Evolutionary conservation across 768 basidiomycete species (phyloP).

Genomic region (Termitomyces sp.): DNA sequence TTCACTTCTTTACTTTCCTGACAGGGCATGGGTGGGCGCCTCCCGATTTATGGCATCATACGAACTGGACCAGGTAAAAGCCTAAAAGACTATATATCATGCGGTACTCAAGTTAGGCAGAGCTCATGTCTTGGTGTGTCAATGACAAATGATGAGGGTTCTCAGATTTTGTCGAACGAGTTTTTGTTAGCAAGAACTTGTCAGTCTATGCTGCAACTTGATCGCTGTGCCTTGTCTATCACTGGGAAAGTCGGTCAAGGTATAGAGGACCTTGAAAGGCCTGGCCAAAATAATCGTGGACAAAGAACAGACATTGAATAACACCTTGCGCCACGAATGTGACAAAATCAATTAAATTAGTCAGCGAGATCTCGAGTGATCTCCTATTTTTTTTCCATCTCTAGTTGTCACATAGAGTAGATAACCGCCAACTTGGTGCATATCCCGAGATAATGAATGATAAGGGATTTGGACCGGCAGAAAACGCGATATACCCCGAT

Average conservation of each 20-base stretch:
- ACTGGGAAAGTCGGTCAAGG: background rate
- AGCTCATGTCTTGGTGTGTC: background rate
- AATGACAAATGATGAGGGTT: too few species aligned
- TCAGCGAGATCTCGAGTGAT: too few species aligned
- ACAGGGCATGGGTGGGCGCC: background rate
- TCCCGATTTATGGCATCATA: background rate
- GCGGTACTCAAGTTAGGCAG: background rate
- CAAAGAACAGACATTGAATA: background rate
- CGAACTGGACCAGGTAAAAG: background rate
- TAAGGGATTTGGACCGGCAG: background rate
- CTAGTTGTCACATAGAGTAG: background rate
- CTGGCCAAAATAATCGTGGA: too few species aligned
- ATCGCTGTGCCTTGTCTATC: too few species aligned
- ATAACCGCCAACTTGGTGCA: background rate
- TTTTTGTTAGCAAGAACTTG: too few species aligned
- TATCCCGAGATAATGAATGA: background rate
- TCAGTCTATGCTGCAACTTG: too few species aligned
- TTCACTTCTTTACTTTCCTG: background rate
- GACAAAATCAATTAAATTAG: too few species aligned
- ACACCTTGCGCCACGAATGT: too few species aligned
- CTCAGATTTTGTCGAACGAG: too few species aligned
- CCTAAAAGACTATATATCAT: background rate
- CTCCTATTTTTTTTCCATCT: too few species aligned
- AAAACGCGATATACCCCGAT: background rate
- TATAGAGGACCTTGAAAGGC: too few species aligned